A percentile compares a stretch with the other conserved stretches of the same genome.
phyloP scores from a whole-genome alignment of 2,329 filamentous ascomycete genomes.

The Hypomyces rosellus region DNA sequence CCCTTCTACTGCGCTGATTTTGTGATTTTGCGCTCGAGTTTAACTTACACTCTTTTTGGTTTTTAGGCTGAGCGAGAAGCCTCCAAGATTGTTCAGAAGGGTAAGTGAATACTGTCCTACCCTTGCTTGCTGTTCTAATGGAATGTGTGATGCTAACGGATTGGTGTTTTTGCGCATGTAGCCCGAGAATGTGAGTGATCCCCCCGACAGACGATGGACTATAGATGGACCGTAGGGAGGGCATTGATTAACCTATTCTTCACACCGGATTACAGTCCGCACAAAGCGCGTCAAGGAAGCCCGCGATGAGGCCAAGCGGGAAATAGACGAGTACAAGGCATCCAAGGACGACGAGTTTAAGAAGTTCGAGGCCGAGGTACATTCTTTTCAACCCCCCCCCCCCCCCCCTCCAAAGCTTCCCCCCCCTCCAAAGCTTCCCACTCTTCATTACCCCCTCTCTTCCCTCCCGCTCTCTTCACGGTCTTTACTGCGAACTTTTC shows the following conservation, averaged over 20 bases:
- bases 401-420: no score
- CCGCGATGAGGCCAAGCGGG: constrained; percentile 92
- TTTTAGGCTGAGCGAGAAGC: constrained; percentile 92
- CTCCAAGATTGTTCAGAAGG: constrained; percentile 98
- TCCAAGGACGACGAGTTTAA: constrained; percentile 93
- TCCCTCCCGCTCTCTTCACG: no score
- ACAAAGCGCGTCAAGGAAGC: constrained; percentile 97
- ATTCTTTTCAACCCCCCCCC: constrained; percentile 2
- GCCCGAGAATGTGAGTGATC: constrained; percentile 75
- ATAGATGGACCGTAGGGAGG: no score
- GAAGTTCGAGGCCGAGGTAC: constrained; percentile 73
- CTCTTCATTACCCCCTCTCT: no score
- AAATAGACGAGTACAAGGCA: constrained; percentile 87
- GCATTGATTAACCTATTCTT: background rate
- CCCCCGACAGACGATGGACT: background rate
- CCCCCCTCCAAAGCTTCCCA: no score
- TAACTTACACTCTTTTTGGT: constrained; percentile 6
- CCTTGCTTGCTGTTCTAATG: constrained; percentile 5
- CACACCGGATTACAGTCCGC: constrained; percentile 41
- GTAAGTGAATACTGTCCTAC: constrained; percentile 41
- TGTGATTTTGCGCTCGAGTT: background rate
- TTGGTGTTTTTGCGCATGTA: constrained; percentile 28
- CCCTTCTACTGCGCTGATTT: background rate
- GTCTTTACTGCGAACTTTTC: no score
- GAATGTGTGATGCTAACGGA: background rate